Conservation (phyloP, 108 stramenopile genomes). For the Skeletonema costatum region DNA sequence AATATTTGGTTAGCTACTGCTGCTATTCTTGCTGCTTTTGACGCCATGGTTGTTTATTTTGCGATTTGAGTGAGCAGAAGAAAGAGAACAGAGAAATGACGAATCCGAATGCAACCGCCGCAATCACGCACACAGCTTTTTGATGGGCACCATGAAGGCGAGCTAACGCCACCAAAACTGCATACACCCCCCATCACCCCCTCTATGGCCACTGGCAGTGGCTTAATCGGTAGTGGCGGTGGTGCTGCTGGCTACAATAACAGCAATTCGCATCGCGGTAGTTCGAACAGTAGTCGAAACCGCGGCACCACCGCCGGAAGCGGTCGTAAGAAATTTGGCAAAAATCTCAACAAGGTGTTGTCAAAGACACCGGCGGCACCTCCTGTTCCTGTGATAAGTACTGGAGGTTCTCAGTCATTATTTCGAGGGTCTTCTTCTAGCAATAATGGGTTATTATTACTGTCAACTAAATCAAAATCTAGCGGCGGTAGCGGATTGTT, state of each 20-base stretch:
- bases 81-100: too few species aligned
- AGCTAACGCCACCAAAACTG: neutral
- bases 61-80: too few species aligned
- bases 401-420: slow-evolving; percentile 21
- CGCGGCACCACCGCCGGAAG: neutral
- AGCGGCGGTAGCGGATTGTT: slow-evolving; percentile 20
- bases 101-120: neutral
- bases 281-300: neutral
- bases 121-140: too few species aligned
- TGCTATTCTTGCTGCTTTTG: slow-evolving; percentile 50
- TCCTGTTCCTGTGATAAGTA: slow-evolving; percentile 39
- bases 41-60: slow-evolving; percentile 37
- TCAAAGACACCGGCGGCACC: slow-evolving; percentile 65
- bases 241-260: slow-evolving; percentile 3
- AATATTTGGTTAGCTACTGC: slow-evolving; percentile 71
- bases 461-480: slow-evolving; percentile 71
- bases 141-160: neutral
- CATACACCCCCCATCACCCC: neutral
- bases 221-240: slow-evolving; percentile 3
- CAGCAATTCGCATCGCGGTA: neutral
- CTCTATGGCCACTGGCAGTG: neutral
- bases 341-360: slow-evolving; percentile 82
- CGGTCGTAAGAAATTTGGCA: slow-evolving; percentile 70
- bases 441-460: slow-evolving; percentile 75
- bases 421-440: slow-evolving; percentile 32